Base-by-base conservation (phyloP, 495 filamentous ascomycete genomes). In the Niebla homalea region DNA sequence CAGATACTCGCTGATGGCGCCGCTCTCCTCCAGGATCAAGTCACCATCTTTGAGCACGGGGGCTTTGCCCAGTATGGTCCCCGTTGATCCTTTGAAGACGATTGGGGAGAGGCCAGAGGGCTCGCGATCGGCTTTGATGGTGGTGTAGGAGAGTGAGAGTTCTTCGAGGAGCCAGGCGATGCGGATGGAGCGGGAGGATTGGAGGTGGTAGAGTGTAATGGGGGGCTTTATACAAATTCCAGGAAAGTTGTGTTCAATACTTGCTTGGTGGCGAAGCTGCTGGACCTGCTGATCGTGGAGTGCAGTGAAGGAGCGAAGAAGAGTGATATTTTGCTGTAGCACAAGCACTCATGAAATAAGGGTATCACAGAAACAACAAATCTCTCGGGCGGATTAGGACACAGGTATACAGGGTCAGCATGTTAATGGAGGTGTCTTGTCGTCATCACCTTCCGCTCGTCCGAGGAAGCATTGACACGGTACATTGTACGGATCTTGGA, bases 161-260 rank as follows among this genome's bases (percentile, higher is more conserved):
- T 69, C 67, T 47, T 69, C 65, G 6, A 68, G 59, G 3, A 69
- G 60, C 67, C 67, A 70, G 22, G 66, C 66, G 21, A 56, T 64
- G 21, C 67, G 64, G 47, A 67, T 70, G 19, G 52, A 59, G 38
- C 67, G 67, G 7, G 67, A 70, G 53, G 64, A 59, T 56, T 67
- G 62, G 15, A 70, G 58, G 56, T 65, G 66, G 53, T 63, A 69
- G 53, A 70, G 66, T 5, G 64, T 70, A n/a, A 69, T 56, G 32
- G 57, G 46, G 25, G 63, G 62, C 53, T 55, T 61, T 22, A 2
- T 16, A 11, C 6, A 11, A 16, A 12, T n/a, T 26, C 15, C 7
- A 18, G 21, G 42, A 14, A 16, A 7, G 38, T 5, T 7, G 11
- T 18, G 14, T 22, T 41, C 18, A 22, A 41, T 41, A 7, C 5